These are phyloP conservation scores for Dactylellina drechsleri DNA, from an alignment of 2,329 filamentous ascomycete genomes.

Conservation along the genomic window DNA sequence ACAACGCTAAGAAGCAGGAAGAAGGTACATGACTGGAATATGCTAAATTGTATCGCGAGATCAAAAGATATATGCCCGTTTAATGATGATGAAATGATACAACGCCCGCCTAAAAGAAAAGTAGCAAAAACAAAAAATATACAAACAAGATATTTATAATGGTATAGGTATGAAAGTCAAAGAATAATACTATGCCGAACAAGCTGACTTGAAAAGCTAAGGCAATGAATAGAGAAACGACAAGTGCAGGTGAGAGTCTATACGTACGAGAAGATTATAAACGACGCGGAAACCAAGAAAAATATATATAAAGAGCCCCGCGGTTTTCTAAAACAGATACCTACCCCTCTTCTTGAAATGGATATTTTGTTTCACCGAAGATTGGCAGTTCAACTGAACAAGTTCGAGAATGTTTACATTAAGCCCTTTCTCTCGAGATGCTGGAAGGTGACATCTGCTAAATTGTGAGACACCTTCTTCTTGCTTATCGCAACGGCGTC, in stretches of 20 bases:
- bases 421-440: constrained; percentile 46
- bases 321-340: neutral
- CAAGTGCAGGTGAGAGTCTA: neutral
- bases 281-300: neutral
- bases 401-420: neutral
- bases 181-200: neutral
- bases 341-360: too few species aligned
- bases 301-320: neutral
- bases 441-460: constrained; percentile 45
- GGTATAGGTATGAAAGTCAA: neutral
- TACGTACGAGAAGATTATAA: neutral
- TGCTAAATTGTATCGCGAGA: constrained; percentile 15
- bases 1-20: constrained; percentile 52
- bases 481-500: constrained; percentile 40
- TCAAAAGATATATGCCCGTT: neutral
- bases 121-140: neutral
- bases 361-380: too few species aligned
- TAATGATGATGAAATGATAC: neutral
- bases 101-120: constrained; percentile 19
- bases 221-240: neutral
- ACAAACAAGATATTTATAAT: neutral
- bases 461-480: constrained; percentile 32
- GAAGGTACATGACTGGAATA: constrained; percentile 3
- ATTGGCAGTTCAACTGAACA: too few species aligned
- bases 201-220: neutral